A percentile compares a stretch with the other conserved stretches of the same genome.
Conservation (phyloP, 2,329 filamentous ascomycete species). For the Cladosporium sp. region DNA sequence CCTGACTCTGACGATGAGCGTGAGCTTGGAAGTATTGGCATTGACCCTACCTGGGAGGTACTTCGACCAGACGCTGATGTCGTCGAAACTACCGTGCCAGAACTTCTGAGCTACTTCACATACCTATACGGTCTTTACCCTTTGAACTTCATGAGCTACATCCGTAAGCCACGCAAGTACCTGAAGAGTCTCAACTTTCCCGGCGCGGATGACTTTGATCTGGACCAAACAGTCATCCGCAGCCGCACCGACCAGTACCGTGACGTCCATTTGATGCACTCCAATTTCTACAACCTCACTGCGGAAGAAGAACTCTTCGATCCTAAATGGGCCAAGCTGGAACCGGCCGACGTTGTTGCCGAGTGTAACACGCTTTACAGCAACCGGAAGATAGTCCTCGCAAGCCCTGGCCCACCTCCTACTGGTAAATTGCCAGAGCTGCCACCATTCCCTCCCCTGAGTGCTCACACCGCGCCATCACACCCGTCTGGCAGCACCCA, state of each 20-base stretch:
- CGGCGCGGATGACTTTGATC: conserved; percentile 67
- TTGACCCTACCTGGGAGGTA: conserved; percentile 57
- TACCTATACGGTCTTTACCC: conserved; percentile 79
- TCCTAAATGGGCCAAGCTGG: conserved; percentile 73
- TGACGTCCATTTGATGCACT: conserved; percentile 68
- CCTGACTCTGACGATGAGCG: conserved; percentile 29
- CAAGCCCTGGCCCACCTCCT: conserved; percentile 45
- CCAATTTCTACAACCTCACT: conserved; percentile 78
- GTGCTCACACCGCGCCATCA: not conserved
- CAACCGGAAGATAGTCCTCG: conserved; percentile 36
- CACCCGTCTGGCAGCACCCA: conserved; percentile 18
- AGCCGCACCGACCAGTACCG: conserved; percentile 71
- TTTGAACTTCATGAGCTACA: conserved; percentile 81
- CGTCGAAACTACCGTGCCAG: conserved; percentile 59
- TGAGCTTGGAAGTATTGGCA: conserved; percentile 35
- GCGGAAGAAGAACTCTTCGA: conserved; percentile 76
- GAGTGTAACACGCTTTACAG: conserved; percentile 69
- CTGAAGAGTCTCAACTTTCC: conserved; percentile 67
- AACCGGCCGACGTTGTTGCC: conserved; percentile 73
- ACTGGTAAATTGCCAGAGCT: conserved; percentile 42
- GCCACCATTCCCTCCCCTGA: conserved; percentile 34
- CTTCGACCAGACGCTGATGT: conserved; percentile 57
- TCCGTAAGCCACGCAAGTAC: conserved; percentile 74
- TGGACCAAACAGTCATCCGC: conserved; percentile 72
- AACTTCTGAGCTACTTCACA: conserved; percentile 71